Conservation (phyloP, 2,329 filamentous ascomycete species). For the Dactylella cylindrospora region DNA sequence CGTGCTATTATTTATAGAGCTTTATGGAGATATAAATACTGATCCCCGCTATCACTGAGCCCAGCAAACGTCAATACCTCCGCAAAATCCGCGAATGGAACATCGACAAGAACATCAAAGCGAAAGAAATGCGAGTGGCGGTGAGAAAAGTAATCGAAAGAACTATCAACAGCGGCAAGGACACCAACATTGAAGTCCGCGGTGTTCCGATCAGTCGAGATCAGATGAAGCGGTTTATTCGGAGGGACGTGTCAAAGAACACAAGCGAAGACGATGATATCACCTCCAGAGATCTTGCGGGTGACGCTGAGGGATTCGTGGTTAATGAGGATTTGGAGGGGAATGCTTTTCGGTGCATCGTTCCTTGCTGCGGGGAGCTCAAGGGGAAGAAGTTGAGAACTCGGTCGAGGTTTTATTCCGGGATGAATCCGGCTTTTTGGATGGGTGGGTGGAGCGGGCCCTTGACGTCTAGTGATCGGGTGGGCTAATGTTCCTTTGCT, state of each 20-base stretch:
- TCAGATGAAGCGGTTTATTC: constrained; percentile 2
- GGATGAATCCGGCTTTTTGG: too few species aligned
- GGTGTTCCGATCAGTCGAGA: constrained; percentile 3
- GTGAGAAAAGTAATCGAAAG: constrained; percentile 8
- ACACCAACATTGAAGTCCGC: constrained; percentile 1
- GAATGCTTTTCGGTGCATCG: too few species aligned
- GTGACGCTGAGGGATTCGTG: too few species aligned
- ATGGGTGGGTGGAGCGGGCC: too few species aligned
- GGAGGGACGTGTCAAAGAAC: not conserved
- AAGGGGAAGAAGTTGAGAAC: too few species aligned
- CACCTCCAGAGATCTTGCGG: too few species aligned
- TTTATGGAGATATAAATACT: not conserved
- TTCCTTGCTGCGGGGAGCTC: too few species aligned
- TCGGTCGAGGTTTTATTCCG: too few species aligned
- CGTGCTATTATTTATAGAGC: not conserved
- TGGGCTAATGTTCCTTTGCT: too few species aligned
- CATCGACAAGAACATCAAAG: constrained; percentile 9
- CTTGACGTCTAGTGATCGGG: too few species aligned
- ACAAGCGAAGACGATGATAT: not conserved
- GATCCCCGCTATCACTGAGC: not conserved
- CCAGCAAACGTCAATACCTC: not conserved
- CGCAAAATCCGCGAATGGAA: constrained; percentile 6
- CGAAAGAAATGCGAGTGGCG: constrained; percentile 1
- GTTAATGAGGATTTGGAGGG: too few species aligned
- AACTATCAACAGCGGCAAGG: not conserved